Conservation (phyloP, 305 asterid species). For the Fraxinus nigra region DNA sequence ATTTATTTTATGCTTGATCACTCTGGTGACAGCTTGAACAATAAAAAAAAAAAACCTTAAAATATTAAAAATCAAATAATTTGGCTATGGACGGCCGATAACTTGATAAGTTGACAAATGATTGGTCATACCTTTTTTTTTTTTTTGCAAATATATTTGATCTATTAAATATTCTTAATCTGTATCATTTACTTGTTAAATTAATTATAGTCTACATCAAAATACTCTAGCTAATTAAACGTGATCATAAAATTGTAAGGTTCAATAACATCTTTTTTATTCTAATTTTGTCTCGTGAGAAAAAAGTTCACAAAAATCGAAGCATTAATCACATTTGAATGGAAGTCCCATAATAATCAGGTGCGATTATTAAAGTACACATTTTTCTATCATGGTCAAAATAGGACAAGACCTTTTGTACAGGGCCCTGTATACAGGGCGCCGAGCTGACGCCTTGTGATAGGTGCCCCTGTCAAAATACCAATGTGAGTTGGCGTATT, state of each 20-base stretch:
- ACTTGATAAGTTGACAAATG: background rate
- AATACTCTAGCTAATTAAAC: background rate
- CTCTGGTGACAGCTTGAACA: background rate
- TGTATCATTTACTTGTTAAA: background rate
- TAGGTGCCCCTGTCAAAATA: background rate
- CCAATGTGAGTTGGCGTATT: background rate
- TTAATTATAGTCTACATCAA: background rate
- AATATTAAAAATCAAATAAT: background rate
- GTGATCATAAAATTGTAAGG: background rate
- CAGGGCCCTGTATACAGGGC: too few relatives aligned
- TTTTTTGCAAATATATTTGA: background rate
- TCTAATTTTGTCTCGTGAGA: background rate
- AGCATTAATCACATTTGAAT: background rate
- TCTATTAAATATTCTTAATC: background rate
- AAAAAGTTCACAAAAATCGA: background rate
- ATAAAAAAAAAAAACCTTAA: background rate
- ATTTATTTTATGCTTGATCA: background rate
- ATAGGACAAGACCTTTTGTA: too few relatives aligned
- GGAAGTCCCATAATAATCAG: background rate
- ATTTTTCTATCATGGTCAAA: background rate
- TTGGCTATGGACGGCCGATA: background rate
- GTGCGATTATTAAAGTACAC: background rate
- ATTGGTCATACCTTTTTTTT: background rate
- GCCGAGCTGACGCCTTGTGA: too few relatives aligned
- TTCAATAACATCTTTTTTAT: background rate